Percentiles rank a stretch among this genome's conserved stretches.
Evolutionary conservation across 768 basidiomycete genomes (phyloP).

Genomic region (Terana coerulea): DNA sequence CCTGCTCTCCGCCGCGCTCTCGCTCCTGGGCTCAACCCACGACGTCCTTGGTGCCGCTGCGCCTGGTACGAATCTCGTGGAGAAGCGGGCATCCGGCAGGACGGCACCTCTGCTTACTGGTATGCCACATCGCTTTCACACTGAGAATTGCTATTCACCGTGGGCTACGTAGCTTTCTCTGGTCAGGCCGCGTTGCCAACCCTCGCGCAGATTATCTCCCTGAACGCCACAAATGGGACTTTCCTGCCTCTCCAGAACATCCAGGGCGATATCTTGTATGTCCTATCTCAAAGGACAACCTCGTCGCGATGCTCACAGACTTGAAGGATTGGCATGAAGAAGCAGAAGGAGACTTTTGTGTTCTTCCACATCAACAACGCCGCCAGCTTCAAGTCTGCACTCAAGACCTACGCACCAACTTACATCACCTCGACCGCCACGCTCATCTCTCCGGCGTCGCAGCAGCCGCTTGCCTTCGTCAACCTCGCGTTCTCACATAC

Average conservation of each 20-base stretch:
- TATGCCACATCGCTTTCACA: background rate
- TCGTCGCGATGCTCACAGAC: background rate
- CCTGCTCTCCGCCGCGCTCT: background rate
- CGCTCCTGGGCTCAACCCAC: background rate
- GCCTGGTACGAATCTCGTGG: background rate
- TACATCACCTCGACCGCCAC: slow-evolving; percentile 9
- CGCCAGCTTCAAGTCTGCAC: slow-evolving; percentile 15
- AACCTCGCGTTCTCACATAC: slow-evolving; percentile 22
- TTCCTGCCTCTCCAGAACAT: slow-evolving; percentile 10
- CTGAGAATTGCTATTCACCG: no score
- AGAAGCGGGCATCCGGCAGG: background rate
- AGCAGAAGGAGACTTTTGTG: slow-evolving; percentile 16
- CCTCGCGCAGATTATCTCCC: background rate
- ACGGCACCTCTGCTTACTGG: background rate
- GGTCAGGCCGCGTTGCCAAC: slow-evolving; percentile 8
- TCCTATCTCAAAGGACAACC: background rate
- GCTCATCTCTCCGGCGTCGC: slow-evolving; percentile 4
- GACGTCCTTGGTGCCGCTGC: background rate
- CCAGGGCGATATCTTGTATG: slow-evolving; percentile 14
- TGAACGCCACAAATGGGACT: slow-evolving; percentile 11
- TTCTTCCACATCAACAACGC: slow-evolving; percentile 24
- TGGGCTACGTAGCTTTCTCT: slow-evolving; percentile 4
- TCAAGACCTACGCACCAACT: slow-evolving; percentile 8
- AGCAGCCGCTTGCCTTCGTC: slow-evolving; percentile 16
- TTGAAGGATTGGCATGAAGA: slow-evolving; percentile 23